Evolutionary conservation across 192 early-diverging fungal species (phyloP), one percentile per base, ranked within the genome.

Genomic region (Backusella psychrophila): DNA sequence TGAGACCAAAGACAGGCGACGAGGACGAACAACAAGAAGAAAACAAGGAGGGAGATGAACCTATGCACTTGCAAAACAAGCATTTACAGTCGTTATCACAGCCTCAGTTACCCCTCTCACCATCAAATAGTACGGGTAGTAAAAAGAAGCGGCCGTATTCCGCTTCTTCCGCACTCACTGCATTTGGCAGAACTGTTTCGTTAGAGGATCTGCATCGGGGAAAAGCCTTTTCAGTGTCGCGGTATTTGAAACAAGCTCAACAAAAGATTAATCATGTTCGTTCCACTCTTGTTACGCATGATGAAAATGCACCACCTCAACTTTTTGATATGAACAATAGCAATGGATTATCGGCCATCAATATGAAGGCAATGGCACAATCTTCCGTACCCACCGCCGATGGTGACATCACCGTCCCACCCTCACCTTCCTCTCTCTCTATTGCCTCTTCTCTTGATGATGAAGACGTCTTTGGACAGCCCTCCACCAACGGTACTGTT

Each of bases 121-220:
- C 79, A 21, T 86, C 72, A 38, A 71, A 69, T n/a, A 78, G 79
- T 63, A 63, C 56, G 8, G 12, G 56, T 12, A 23, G 26, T 29
- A 63, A 63, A 63, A 63, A 63, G 26, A 63, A 59, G 21, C n/a
- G 53, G 23, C 53, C 53, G 26, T 59, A 59, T 36, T 77, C 17
- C 83, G 65, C 29, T 1, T 80, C 69, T 12, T 81, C 78, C 15
- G 81, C 82, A 14, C 72, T 77, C 42, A 80, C 77, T 59, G 78
- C 79, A 70, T 87, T 82, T 34, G 79, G 83, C 3, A 82, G 75
- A 9, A 90, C 92, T 19, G 90, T 91, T 17, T 90, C 90, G 4
- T 82, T 92, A 21, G 92, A 93, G 46, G 92, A 93, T 68, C 83
- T 94, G 41, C 83, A 87, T 73, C 83, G 87, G 39, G 92, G 92